Evolutionary conservation across 2,329 filamentous ascomycete species (phyloP).

Genomic region (Coniochaeta sp.): DNA sequence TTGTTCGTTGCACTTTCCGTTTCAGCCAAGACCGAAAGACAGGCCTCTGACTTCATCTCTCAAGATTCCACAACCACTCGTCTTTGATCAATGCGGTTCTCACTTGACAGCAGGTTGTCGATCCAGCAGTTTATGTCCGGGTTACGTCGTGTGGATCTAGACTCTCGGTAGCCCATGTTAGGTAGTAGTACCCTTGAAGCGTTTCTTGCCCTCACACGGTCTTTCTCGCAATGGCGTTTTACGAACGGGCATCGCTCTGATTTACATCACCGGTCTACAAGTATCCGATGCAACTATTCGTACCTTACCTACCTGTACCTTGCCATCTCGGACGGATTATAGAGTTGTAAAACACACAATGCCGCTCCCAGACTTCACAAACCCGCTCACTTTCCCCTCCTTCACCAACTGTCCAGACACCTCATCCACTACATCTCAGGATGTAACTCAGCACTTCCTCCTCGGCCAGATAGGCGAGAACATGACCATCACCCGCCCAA

Average conservation of each 20-base stretch:
- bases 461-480: conserved; percentile 37
- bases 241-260: neutral
- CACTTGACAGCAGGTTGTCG: no score
- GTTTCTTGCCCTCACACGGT: neutral
- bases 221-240: neutral
- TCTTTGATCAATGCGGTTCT: no score
- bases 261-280: no score
- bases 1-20: neutral
- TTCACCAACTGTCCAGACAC: conserved; percentile 3
- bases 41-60: neutral
- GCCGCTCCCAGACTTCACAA: conserved; percentile 22
- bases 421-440: conserved; percentile 1
- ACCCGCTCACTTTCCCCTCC: conserved; percentile 24
- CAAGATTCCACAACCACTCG: no score
- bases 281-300: no score
- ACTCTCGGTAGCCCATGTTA: no score
- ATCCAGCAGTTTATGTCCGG: neutral
- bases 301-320: neutral
- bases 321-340: neutral
- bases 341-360: conserved; percentile 1
- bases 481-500: conserved; percentile 41
- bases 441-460: conserved; percentile 22
- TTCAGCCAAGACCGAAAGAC: neutral
- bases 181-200: neutral
- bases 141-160: no score